Evolutionary conservation across 2,329 filamentous ascomycete species (phyloP).

Genomic region (Exutisphaerella laricina): DNA sequence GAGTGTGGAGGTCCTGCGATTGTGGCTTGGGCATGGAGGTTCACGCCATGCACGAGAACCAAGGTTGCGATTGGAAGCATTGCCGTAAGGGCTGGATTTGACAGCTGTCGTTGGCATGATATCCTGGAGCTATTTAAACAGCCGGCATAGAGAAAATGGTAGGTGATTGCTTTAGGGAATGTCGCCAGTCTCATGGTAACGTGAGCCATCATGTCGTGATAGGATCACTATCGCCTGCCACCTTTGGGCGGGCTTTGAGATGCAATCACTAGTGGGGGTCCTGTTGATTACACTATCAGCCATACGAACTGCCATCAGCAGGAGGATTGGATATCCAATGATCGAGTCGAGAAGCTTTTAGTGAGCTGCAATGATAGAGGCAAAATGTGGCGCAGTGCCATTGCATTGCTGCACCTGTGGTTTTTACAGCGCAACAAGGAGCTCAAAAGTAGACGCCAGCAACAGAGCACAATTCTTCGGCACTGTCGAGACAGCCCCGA

Average conservation of each 20-base stretch:
- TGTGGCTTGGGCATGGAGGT: constrained; percentile 1
- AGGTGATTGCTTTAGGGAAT: neutral
- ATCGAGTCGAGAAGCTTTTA: neutral
- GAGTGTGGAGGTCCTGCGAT: constrained; percentile 4
- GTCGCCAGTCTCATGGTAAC: neutral
- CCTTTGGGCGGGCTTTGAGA: neutral
- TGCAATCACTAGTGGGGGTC: neutral
- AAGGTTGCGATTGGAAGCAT: neutral
- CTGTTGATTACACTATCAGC: neutral
- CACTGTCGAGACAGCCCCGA: neutral
- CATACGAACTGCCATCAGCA: neutral
- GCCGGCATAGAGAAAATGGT: neutral
- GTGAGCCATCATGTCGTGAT: neutral
- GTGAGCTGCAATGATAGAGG: neutral
- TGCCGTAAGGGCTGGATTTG: constrained; percentile 1
- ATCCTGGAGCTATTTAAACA: constrained; percentile 1
- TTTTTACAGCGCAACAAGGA: neutral
- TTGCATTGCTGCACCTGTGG: neutral
- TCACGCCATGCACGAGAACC: constrained; percentile 7
- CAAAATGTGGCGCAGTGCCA: no score
- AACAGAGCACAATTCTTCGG: no score
- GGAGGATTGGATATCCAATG: neutral
- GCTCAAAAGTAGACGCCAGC: neutral
- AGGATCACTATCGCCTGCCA: neutral
- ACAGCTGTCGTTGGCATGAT: neutral